These are phyloP conservation scores for Candida dajiaensis DNA, from an alignment of 805 yeast species.

Conservation along the genomic window DNA sequence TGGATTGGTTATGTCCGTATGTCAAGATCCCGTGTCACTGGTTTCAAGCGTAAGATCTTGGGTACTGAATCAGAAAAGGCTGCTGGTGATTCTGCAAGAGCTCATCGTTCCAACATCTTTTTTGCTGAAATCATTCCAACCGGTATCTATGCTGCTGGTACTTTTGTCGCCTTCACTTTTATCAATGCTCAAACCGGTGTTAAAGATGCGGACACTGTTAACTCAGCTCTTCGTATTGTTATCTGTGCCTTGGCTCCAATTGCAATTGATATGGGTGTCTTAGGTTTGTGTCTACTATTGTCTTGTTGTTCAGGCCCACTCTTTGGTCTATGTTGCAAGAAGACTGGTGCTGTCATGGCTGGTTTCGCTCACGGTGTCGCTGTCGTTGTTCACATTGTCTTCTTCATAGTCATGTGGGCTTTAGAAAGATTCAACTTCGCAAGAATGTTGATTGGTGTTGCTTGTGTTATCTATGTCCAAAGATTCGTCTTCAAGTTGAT, in stretches of 20 bases:
- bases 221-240: constrained; percentile 65
- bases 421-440: constrained; percentile 87
- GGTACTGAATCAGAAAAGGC: constrained; percentile 78
- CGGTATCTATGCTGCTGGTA: constrained; percentile 68
- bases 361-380: constrained; percentile 95
- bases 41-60: constrained; percentile 68
- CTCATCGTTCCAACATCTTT: constrained; percentile 69
- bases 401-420: constrained; percentile 96
- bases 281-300: constrained; percentile 68
- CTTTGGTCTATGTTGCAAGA: constrained; percentile 91
- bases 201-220: constrained; percentile 43
- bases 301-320: constrained; percentile 98
- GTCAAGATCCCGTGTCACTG: constrained; percentile 80
- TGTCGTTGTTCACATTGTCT: constrained; percentile 77
- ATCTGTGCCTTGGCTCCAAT: constrained; percentile 89
- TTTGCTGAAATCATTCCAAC: constrained; percentile 71
- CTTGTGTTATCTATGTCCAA: constrained; percentile 81
- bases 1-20: constrained; percentile 83
- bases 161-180: constrained; percentile 73
- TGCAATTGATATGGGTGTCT: constrained; percentile 80
- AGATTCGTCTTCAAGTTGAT: constrained; percentile 80
- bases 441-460: constrained; percentile 80
- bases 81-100: constrained; percentile 80
- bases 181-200: constrained; percentile 88
- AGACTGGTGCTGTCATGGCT: constrained; percentile 92